Percentiles rank a stretch among this genome's conserved stretches.
Conservation (phyloP, 2,329 filamentous ascomycete genomes). For the Colletotrichum sp. region DNA sequence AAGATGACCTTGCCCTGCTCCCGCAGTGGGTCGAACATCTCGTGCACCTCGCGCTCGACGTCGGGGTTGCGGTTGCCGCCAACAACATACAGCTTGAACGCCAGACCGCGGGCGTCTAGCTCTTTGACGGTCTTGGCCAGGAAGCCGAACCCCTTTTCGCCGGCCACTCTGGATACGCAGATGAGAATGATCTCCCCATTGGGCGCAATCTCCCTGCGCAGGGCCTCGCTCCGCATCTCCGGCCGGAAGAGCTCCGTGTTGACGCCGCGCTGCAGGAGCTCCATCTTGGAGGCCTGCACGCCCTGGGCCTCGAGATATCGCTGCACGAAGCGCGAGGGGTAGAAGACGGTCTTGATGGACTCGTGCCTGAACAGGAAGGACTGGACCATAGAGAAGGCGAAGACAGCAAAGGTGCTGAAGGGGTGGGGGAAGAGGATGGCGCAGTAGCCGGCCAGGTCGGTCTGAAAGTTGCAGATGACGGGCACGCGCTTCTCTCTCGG, state of each 20-base stretch:
- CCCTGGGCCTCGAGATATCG: slow-evolving; percentile 64
- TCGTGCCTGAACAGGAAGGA: slow-evolving; percentile 69
- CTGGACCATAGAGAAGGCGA: slow-evolving; percentile 66
- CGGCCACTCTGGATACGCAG: slow-evolving; percentile 70
- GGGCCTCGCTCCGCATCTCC: slow-evolving; percentile 50
- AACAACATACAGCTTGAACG: slow-evolving; percentile 70
- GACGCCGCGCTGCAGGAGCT: slow-evolving; percentile 68
- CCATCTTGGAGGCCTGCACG: slow-evolving; percentile 61
- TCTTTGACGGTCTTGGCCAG: slow-evolving; percentile 60
- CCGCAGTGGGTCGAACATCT: slow-evolving; percentile 59
- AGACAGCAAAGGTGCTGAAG: slow-evolving; percentile 65
- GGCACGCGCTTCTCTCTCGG: slow-evolving; percentile 58
- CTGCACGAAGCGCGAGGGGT: slow-evolving; percentile 68
- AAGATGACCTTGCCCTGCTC: slow-evolving; percentile 64
- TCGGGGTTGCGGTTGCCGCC: slow-evolving; percentile 70
- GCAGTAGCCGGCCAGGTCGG: slow-evolving; percentile 72
- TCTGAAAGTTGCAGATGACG: slow-evolving; percentile 74
- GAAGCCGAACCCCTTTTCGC: slow-evolving; percentile 75
- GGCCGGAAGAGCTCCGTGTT: slow-evolving; percentile 68
- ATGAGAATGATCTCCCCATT: slow-evolving; percentile 69
- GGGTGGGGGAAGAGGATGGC: slow-evolving; percentile 71
- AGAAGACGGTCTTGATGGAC: slow-evolving; percentile 71
- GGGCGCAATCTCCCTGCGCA: slow-evolving; percentile 61
- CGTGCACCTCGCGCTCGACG: slow-evolving; percentile 66
- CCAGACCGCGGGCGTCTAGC: slow-evolving; percentile 59